A percentile compares a stretch with the other conserved stretches of the same genome.
phyloP scores from a whole-genome alignment of 1,284 basidiomycete genomes.

The Microbotryum intermedium region DNA sequence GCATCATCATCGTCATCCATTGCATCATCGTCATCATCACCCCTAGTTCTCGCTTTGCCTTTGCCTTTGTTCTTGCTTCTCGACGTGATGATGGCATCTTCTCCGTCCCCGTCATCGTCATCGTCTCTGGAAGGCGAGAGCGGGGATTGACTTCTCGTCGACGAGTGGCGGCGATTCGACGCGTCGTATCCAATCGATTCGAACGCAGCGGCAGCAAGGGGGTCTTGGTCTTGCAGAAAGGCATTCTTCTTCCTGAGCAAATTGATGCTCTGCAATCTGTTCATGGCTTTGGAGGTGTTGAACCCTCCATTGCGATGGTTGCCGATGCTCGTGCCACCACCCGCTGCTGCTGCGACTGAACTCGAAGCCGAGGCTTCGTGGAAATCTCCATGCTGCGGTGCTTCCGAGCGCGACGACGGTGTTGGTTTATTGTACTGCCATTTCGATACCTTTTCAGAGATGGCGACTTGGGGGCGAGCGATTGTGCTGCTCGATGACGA shows the following conservation, averaged over 20 bases:
- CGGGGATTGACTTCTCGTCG: not conserved
- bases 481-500: no score
- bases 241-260: conserved; percentile 4
- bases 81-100: not conserved
- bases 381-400: no score
- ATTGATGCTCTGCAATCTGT: not conserved
- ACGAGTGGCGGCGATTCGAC: not conserved
- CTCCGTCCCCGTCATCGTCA: not conserved
- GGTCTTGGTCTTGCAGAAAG: conserved; percentile 23
- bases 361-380: no score
- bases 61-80: not conserved
- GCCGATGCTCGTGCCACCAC: no score
- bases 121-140: not conserved
- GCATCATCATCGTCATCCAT: not conserved
- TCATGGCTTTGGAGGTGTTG: no score
- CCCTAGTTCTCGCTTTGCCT: conserved; percentile 3
- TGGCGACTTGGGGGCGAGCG: no score
- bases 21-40: not conserved
- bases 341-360: no score
- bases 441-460: no score
- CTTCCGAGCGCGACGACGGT: no score
- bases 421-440: no score
- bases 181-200: not conserved
- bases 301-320: no score
- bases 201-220: conserved; percentile 4